Base-by-base conservation (phyloP, 805 yeast genomes). In the Wickerhamiella australiensis region DNA sequence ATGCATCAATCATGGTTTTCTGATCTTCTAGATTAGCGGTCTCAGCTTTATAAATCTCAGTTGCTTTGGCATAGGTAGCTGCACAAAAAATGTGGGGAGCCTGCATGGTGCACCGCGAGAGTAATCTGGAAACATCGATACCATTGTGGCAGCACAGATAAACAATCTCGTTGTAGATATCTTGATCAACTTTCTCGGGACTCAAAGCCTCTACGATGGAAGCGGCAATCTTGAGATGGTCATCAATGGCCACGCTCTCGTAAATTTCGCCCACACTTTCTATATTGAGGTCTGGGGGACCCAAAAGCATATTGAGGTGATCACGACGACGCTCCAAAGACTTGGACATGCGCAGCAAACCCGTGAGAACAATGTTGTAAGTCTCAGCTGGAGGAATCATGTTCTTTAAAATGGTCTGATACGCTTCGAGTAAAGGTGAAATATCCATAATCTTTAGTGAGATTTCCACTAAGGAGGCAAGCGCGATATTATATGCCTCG, bases 211-310 rank as follows among this genome's bases (percentile, higher is more conserved):
- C 51, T 13, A 52, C 3, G 15, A 41, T 41, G 17, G 44, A 41
- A 8, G 31, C 44, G 12, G 58, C 56, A 15, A 59, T 48, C 35
- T 47, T 27, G n/a, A 59, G 42, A 27, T 55, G 55, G 46, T 59
- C 61, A 2, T 49, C 55, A 5, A 46, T 56, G 15, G 54, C 52
- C 15, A 60, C 50, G 22, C 52, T 42, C 29, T 53, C 56, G 22
- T 60, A 57, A 17, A 62, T 52, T 29, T 61, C 61, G 13, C 54
- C 59, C 3, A 62, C 64, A 7, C 60, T 36, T n/a, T 56, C 61
- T 5, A 55, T 36, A 22, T 59, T 50, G 13, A 50, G 51, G 9
- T 50, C 49, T 1, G 29, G 46, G 56, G 54, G 13, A 55, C 61
- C 50, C 3, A 56, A 21, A 5, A 52, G 21, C 4, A 51, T 51